These are phyloP conservation scores for Colletotrichum chrysophilum DNA, from an alignment of 2,329 filamentous ascomycete genomes.

Conservation along the genomic window DNA sequence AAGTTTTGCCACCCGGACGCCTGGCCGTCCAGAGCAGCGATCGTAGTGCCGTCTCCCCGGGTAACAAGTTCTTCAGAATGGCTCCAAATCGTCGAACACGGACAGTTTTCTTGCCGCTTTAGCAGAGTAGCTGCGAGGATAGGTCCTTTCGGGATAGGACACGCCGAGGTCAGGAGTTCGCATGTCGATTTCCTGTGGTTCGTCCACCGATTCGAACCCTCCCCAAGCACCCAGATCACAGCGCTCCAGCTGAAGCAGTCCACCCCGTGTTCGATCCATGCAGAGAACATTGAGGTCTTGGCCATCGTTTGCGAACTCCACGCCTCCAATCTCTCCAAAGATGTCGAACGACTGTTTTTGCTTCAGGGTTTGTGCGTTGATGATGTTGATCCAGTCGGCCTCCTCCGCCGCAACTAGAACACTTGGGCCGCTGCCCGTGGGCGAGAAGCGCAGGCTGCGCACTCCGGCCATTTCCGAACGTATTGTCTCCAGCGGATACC, in stretches of 20 bases:
- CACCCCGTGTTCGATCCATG: slow-evolving; percentile 69
- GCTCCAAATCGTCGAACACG: slow-evolving; percentile 24
- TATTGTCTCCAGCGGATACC: slow-evolving; percentile 58
- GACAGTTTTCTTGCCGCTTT: neutral
- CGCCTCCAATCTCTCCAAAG: slow-evolving; percentile 77
- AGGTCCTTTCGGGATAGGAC: neutral
- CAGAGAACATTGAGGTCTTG: slow-evolving; percentile 73
- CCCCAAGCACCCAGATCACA: slow-evolving; percentile 35
- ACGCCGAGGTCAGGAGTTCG: neutral
- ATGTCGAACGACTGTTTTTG: slow-evolving; percentile 75
- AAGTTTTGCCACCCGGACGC: neutral
- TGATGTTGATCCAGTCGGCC: slow-evolving; percentile 74
- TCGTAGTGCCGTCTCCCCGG: neutral
- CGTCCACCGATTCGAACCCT: neutral
- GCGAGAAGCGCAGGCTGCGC: slow-evolving; percentile 74
- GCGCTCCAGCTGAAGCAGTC: slow-evolving; percentile 67
- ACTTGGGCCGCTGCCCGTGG: slow-evolving; percentile 68
- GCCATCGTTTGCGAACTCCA: slow-evolving; percentile 70
- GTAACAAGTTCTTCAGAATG: slow-evolving; percentile 25
- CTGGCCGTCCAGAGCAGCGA: neutral
- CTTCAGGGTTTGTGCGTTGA: slow-evolving; percentile 69
- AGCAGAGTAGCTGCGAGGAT: neutral
- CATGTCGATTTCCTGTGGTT: neutral
- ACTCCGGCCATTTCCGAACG: slow-evolving; percentile 71
- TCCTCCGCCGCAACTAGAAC: slow-evolving; percentile 77